Percentiles rank a stretch among this genome's conserved stretches.
Conservation (phyloP, 108 stramenopile genomes). For the Skeletonema menzelii region DNA sequence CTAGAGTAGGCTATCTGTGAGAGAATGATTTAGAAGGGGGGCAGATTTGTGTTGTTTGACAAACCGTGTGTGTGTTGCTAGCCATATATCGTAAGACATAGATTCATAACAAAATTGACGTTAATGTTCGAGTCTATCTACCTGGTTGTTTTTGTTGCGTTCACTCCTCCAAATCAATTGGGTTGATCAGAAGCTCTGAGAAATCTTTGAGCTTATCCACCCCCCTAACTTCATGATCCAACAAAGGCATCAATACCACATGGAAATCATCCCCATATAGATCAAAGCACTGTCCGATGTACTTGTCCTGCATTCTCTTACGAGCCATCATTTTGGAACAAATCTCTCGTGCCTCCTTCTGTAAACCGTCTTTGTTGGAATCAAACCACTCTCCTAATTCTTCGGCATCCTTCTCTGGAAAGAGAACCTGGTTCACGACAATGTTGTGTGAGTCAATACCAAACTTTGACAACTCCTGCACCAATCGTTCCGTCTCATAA, state of each 20-base stretch:
- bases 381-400: constrained; percentile 95
- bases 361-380: constrained; percentile 72
- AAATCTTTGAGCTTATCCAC: constrained; percentile 86
- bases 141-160: not conserved
- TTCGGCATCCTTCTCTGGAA: constrained; percentile 96
- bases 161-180: constrained; percentile 81
- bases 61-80: not conserved
- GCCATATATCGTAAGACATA: not conserved
- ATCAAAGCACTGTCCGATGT: constrained; percentile 99
- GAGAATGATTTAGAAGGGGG: not conserved
- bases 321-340: constrained; percentile 97
- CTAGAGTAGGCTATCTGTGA: not conserved
- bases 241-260: constrained; percentile 95
- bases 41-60: not conserved
- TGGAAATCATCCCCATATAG: constrained; percentile 99
- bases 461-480: constrained; percentile 98
- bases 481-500: constrained; percentile 99
- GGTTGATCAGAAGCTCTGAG: constrained; percentile 88
- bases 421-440: constrained; percentile 99
- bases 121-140: not conserved
- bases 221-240: constrained; percentile 97
- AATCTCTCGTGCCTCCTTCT: constrained; percentile 92
- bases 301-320: constrained; percentile 99
- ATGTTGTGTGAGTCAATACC: constrained; percentile 99
- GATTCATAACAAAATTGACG: not conserved